phyloP scores from a whole-genome alignment of 257 asterid species.

The Primulina huaijiensis region DNA sequence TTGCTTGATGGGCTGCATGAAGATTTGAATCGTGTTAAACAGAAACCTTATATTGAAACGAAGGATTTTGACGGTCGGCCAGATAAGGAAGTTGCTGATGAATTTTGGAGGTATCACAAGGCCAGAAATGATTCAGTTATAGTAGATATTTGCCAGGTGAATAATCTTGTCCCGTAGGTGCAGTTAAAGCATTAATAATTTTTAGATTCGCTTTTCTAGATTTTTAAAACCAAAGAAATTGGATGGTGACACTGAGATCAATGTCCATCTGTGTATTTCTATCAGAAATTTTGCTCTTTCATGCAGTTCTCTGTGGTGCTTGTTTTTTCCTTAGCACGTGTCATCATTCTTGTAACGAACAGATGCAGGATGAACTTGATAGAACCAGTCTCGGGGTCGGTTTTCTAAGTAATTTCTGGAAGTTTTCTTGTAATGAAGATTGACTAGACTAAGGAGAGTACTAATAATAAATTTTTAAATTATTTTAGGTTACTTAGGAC shows the following conservation, averaged over 20 bases:
- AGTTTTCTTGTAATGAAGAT: not conserved
- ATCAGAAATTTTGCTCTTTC: not conserved
- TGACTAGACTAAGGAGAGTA: not conserved
- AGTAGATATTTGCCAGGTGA: conserved; percentile 92
- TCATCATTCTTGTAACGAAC: not conserved
- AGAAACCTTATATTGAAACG: conserved; percentile 82
- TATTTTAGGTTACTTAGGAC: not conserved
- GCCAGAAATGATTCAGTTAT: conserved; percentile 91
- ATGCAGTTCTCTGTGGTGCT: not conserved
- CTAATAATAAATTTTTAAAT: not conserved
- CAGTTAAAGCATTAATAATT: conserved; percentile 8
- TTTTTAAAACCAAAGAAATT: conserved; percentile 6
- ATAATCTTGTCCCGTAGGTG: conserved; percentile 12
- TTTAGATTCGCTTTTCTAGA: conserved; percentile 6
- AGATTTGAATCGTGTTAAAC: conserved; percentile 94
- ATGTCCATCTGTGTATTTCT: not conserved
- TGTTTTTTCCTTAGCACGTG: not conserved
- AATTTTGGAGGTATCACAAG: conserved; percentile 90
- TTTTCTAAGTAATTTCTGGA: not conserved
- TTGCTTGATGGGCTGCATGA: conserved; percentile 96
- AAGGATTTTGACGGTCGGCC: conserved; percentile 80
- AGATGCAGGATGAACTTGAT: not conserved
- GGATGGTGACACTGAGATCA: not conserved
- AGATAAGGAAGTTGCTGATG: conserved; percentile 90
- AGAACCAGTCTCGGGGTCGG: not conserved